A percentile compares a stretch with the other conserved stretches of the same genome.
These are phyloP conservation scores for Coelastrella sp. DNA, from an alignment of 139 green algal species.

Conservation along the genomic window DNA sequence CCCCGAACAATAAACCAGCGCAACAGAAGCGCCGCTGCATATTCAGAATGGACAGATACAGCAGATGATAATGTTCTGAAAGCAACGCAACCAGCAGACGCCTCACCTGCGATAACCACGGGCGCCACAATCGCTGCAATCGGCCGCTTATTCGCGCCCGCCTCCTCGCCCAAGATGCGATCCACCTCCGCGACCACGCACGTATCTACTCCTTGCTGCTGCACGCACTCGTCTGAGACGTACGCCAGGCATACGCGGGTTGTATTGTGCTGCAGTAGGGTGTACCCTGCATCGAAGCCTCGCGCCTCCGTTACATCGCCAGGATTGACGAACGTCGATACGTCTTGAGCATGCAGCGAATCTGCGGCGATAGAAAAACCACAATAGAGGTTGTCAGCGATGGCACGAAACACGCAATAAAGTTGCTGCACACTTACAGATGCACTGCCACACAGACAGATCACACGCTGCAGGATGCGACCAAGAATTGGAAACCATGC, in stretches of 20 bases:
- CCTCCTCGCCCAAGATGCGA: background rate
- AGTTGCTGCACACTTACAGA: too few relatives aligned
- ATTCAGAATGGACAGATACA: too few relatives aligned
- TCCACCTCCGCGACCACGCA: background rate
- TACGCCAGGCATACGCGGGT: background rate
- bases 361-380: background rate
- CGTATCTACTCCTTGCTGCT: background rate
- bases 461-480: too few relatives aligned
- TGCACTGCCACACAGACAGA: too few relatives aligned
- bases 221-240: background rate
- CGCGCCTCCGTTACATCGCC: slow-evolving; percentile 14
- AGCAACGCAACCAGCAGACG: background rate
- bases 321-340: background rate
- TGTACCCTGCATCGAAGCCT: slow-evolving; percentile 12
- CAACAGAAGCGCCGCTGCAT: too few relatives aligned
- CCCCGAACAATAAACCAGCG: too few relatives aligned
- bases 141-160: background rate
- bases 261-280: background rate
- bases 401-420: too few relatives aligned
- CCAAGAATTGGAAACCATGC: too few relatives aligned
- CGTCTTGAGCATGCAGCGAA: background rate
- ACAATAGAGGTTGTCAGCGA: too few relatives aligned
- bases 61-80: too few relatives aligned
- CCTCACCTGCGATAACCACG: background rate
- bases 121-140: slow-evolving; percentile 21